phyloP scores from a whole-genome alignment of 2,329 filamentous ascomycete genomes.

The Ophiosphaerella narmari region DNA sequence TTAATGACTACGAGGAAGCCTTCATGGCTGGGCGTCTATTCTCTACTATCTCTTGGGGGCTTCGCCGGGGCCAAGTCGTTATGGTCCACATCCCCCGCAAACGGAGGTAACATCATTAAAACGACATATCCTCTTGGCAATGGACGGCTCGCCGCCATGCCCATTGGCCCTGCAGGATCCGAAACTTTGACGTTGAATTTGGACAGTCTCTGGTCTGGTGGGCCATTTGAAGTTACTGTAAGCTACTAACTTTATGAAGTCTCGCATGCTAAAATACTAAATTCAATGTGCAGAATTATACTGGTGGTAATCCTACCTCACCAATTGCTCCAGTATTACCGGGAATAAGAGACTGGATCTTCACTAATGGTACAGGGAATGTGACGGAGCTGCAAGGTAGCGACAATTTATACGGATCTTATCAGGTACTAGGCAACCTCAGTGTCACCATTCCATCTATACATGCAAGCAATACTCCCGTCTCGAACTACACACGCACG shows the following conservation, averaged over 20 bases:
- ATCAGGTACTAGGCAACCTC: conserved; percentile 55
- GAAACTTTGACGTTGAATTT: conserved; percentile 55
- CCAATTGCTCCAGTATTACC: conserved; percentile 44
- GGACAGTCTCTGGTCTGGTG: conserved; percentile 58
- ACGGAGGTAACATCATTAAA: conserved; percentile 26
- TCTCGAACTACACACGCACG: conserved; percentile 47
- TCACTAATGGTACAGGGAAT: conserved; percentile 56
- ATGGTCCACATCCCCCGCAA: conserved; percentile 25
- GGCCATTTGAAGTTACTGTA: conserved; percentile 53
- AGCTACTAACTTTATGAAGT: conserved; percentile 2
- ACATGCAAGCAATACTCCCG: conserved; percentile 1
- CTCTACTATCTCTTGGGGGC: no score
- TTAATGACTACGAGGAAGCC: no score
- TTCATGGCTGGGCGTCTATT: no score
- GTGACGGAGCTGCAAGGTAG: conserved; percentile 45
- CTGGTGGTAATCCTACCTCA: conserved; percentile 52
- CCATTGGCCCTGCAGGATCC: conserved; percentile 50
- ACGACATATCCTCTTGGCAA: conserved; percentile 55
- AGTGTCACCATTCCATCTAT: conserved; percentile 45
- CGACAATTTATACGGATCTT: conserved; percentile 51
- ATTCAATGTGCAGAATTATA: conserved; percentile 44
- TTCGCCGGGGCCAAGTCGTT: conserved; percentile 18
- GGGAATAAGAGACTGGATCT: conserved; percentile 54
- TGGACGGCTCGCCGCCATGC: conserved; percentile 53
- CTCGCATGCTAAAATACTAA: no score